Evolutionary conservation across 2,329 filamentous ascomycete genomes (phyloP).

Genomic region (Alternaria hordeiaustralica): DNA sequence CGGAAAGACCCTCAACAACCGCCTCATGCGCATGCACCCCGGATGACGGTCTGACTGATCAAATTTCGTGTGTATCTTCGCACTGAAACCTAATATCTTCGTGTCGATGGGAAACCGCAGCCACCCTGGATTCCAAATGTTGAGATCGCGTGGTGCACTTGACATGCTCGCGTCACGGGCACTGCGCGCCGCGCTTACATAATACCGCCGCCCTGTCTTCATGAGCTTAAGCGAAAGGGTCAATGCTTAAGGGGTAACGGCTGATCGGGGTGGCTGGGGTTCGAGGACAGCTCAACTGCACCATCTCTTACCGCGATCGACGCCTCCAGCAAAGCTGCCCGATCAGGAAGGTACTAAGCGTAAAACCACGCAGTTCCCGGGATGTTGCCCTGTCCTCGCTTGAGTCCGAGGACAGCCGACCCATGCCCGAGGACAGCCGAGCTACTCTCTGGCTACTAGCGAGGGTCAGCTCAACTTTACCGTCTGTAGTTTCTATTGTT

Average conservation of each 20-base stretch:
- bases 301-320: not conserved
- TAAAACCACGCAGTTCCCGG: not conserved
- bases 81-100: not conserved
- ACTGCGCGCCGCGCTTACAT: not conserved
- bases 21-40: not conserved
- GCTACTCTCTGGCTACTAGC: not conserved
- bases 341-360: not conserved
- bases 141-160: not conserved
- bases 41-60: not conserved
- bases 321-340: not conserved
- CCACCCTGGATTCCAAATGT: not conserved
- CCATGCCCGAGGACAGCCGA: not conserved
- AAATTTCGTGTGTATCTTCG: no score
- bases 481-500: not conserved
- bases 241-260: not conserved
- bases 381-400: not conserved
- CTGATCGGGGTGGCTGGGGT: not conserved
- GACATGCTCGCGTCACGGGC: not conserved
- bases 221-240: not conserved
- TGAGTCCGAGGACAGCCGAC: not conserved
- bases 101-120: not conserved
- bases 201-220: not conserved
- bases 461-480: not conserved
- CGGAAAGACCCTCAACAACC: not conserved
- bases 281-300: not conserved